phyloP scores from a whole-genome alignment of 768 basidiomycete genomes.

The Pisolithus orientalis region DNA sequence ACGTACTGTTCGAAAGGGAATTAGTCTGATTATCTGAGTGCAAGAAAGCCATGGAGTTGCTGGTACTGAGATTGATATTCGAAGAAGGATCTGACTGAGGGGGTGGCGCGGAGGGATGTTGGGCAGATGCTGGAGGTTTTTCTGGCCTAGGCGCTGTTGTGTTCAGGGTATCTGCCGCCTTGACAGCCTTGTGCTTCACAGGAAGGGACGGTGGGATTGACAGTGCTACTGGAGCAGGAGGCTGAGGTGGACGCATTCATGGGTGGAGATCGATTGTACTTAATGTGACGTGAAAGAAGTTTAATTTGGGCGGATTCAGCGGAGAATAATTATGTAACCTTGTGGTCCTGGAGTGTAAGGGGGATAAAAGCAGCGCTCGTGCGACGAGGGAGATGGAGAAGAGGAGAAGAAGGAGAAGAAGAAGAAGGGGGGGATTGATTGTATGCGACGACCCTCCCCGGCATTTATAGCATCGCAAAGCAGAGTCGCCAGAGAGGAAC shows the following conservation, averaged over 20 bases:
- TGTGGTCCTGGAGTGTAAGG: constrained; percentile 13
- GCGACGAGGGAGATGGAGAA: constrained; percentile 6
- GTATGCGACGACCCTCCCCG: not conserved
- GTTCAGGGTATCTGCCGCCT: constrained; percentile 3
- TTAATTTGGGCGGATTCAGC: constrained; percentile 7
- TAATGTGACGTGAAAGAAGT: constrained; percentile 8
- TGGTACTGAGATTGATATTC: constrained; percentile 6
- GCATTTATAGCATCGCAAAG: constrained; percentile 3
- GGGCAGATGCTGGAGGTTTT: constrained; percentile 9
- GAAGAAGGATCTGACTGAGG: constrained; percentile 5
- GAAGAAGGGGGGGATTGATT: constrained; percentile 1
- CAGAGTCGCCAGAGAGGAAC: constrained; percentile 18
- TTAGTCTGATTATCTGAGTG: constrained; percentile 18
- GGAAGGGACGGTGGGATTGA: constrained; percentile 9
- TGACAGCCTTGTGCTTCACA: not conserved
- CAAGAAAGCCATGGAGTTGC: constrained; percentile 12
- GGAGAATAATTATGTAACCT: constrained; percentile 19
- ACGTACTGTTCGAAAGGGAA: constrained; percentile 11
- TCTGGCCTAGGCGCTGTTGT: constrained; percentile 2
- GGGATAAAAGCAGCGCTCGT: constrained; percentile 5
- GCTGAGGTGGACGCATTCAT: constrained; percentile 23
- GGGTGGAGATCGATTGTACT: constrained; percentile 17
- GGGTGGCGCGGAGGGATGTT: constrained; percentile 17
- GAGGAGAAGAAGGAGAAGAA: constrained; percentile 3
- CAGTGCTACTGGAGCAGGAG: constrained; percentile 9